Evolutionary conservation across 1,284 basidiomycete species (phyloP).

Genomic region (Rhodotorula sp.): DNA sequence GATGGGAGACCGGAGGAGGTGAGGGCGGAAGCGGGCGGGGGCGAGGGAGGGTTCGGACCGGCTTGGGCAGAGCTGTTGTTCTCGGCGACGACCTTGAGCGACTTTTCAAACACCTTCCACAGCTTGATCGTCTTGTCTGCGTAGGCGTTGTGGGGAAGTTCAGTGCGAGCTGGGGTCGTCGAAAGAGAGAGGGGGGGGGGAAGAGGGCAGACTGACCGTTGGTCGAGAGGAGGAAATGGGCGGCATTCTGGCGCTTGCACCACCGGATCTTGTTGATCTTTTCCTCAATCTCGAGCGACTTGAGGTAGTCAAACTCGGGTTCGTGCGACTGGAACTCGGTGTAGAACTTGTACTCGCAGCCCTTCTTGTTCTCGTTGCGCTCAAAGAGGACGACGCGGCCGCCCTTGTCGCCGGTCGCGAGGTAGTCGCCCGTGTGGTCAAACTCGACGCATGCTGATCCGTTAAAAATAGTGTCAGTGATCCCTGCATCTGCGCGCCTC

Average conservation of each 20-base stretch:
- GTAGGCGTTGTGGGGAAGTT: not conserved
- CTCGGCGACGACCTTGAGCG: constrained; percentile 90
- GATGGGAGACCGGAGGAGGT: constrained; percentile 16
- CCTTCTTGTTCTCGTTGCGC: constrained; percentile 98
- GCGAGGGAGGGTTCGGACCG: constrained; percentile 30
- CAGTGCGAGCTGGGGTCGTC: too few species aligned
- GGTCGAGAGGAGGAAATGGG: constrained; percentile 95
- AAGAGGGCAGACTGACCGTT: constrained; percentile 80
- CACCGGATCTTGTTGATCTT: constrained; percentile 99
- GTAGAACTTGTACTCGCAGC: constrained; percentile 99
- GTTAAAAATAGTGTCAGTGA: constrained; percentile 17
- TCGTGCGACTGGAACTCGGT: constrained; percentile 99
- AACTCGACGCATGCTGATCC: constrained; percentile 84
- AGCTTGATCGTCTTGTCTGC: constrained; percentile 99
- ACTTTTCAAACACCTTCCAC: constrained; percentile 99
- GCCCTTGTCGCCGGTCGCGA: constrained; percentile 99
- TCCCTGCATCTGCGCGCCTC: not conserved
- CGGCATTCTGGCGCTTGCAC: constrained; percentile 96
- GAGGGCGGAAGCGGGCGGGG: constrained; percentile 9
- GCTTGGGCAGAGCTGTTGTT: constrained; percentile 62
- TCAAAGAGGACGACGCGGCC: constrained; percentile 98
- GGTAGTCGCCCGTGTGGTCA: constrained; percentile 98
- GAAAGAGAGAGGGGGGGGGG: too few species aligned
- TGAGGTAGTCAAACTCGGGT: constrained; percentile 99
- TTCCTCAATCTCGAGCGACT: constrained; percentile 99